These are phyloP conservation scores for Trichoderma polysporum DNA, from an alignment of 2,329 filamentous ascomycete genomes.

Conservation along the genomic window DNA sequence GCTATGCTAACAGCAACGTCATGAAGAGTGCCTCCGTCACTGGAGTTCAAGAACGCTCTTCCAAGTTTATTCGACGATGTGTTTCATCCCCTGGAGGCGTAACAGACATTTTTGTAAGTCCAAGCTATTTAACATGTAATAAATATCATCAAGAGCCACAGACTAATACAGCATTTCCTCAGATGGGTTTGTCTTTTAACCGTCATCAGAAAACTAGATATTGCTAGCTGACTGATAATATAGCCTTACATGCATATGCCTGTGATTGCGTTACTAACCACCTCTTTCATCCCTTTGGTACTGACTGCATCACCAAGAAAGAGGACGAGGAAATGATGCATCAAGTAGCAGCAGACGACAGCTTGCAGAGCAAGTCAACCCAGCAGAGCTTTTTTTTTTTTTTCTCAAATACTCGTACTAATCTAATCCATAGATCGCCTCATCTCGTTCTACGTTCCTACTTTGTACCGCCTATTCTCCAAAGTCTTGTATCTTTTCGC, in stretches of 20 bases:
- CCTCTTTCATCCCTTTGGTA: slow-evolving; percentile 66
- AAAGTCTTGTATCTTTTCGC: slow-evolving; percentile 48
- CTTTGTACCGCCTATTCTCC: slow-evolving; percentile 48
- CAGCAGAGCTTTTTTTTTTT: accelerated
- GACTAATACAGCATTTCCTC: slow-evolving; percentile 18
- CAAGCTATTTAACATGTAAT: neutral
- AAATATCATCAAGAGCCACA: neutral
- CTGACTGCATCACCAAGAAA: slow-evolving; percentile 55
- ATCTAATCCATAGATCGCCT: slow-evolving; percentile 51
- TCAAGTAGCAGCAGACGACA: slow-evolving; percentile 66
- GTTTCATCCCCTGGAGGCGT: slow-evolving; percentile 43
- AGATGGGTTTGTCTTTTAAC: slow-evolving; percentile 34
- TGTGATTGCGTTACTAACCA: slow-evolving; percentile 69
- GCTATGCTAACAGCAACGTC: slow-evolving; percentile 68
- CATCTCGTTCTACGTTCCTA: slow-evolving; percentile 57
- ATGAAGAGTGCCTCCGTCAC: slow-evolving; percentile 54
- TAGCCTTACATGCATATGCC: slow-evolving; percentile 62
- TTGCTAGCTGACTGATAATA: slow-evolving; percentile 22
- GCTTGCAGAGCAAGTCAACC: slow-evolving; percentile 57
- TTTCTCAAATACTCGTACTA: too few species aligned
- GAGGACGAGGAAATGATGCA: slow-evolving; percentile 66
- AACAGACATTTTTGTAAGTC: slow-evolving; percentile 61
- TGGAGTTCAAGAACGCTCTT: slow-evolving; percentile 58
- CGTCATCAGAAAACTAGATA: neutral
- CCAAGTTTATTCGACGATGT: slow-evolving; percentile 55